Percentiles rank a stretch among this genome's conserved stretches.
Conservation (phyloP, 345 rosid species). For the Eucalyptus urophylla region DNA sequence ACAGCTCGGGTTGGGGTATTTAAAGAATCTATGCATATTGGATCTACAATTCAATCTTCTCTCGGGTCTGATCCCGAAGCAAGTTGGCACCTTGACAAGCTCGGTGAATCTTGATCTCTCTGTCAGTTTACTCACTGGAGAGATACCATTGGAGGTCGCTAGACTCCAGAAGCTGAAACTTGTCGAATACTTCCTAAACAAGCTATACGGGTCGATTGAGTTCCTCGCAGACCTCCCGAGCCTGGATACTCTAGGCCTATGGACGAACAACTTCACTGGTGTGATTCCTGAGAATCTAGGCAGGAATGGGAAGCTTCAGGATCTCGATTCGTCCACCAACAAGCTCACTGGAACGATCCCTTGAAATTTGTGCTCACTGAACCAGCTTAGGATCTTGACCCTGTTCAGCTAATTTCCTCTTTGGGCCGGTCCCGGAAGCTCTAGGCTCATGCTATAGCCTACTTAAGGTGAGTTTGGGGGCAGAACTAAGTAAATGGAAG, state of each 20-base stretch:
- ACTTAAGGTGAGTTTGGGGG: constrained; percentile 44
- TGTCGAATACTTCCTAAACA: constrained; percentile 43
- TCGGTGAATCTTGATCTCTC: constrained; percentile 49
- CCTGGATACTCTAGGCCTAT: constrained; percentile 31
- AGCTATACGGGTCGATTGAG: constrained; percentile 41
- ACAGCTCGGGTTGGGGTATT: constrained; percentile 37
- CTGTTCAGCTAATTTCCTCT: constrained; percentile 38
- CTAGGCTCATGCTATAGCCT: constrained; percentile 39
- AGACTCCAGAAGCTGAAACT: constrained; percentile 32
- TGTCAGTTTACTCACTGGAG: constrained; percentile 37
- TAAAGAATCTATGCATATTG: constrained; percentile 32
- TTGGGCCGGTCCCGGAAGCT: constrained; percentile 41
- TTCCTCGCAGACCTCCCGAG: constrained; percentile 2
- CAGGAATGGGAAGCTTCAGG: constrained; percentile 26
- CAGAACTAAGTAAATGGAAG: constrained; percentile 53
- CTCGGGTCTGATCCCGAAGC: constrained; percentile 27
- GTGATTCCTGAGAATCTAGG: constrained; percentile 46
- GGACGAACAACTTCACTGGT: constrained; percentile 64
- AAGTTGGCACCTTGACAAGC: constrained; percentile 40
- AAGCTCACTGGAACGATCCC: constrained; percentile 63
- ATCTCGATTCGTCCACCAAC: constrained; percentile 51
- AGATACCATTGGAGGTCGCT: constrained; percentile 32
- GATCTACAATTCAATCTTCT: constrained; percentile 41
- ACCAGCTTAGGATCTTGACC: constrained; percentile 23
- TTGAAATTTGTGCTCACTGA: constrained; percentile 23